phyloP scores from a whole-genome alignment of 2,329 filamentous ascomycete species.

The Ophiostoma tasmaniense region DNA sequence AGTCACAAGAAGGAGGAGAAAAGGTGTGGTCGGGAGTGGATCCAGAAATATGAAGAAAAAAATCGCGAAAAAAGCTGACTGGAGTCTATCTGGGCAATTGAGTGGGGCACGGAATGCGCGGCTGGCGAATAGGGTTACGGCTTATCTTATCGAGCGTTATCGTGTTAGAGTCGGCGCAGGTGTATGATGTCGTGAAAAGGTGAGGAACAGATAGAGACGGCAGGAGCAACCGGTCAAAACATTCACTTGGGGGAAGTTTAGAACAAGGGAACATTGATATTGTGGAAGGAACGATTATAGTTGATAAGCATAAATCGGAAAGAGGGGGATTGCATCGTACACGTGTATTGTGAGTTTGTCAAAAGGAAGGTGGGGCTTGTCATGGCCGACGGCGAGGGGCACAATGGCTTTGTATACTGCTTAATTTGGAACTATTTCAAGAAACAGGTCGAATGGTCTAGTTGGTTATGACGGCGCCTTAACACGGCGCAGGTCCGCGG shows the following conservation, averaged over 20 bases:
- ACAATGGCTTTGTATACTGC: not conserved
- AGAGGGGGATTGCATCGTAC: not conserved
- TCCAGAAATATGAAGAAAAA: not conserved
- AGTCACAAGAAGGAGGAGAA: not conserved
- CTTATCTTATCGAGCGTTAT: not conserved
- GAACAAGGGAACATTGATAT: too few species aligned
- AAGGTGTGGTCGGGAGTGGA: slow-evolving; percentile 1
- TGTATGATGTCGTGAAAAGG: not conserved
- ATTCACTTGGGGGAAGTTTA: too few species aligned
- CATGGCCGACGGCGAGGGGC: not conserved
- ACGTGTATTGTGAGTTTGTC: not conserved
- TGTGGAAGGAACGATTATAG: not conserved
- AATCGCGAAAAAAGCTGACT: not conserved
- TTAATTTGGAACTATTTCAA: not conserved
- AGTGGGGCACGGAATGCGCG: not conserved
- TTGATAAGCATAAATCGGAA: not conserved
- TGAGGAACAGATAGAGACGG: not conserved
- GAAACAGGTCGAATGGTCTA: slow-evolving; percentile 18
- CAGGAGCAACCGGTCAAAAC: not conserved
- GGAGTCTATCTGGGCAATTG: not conserved
- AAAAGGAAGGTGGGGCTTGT: not conserved
- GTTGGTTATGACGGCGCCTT: slow-evolving; percentile 20
- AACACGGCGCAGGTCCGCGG: slow-evolving; percentile 19
- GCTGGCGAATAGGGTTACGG: not conserved
- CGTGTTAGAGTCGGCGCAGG: not conserved